Evolutionary conservation across 148 eudicot species (phyloP).

Genomic region (Euryodendron excelsum): DNA sequence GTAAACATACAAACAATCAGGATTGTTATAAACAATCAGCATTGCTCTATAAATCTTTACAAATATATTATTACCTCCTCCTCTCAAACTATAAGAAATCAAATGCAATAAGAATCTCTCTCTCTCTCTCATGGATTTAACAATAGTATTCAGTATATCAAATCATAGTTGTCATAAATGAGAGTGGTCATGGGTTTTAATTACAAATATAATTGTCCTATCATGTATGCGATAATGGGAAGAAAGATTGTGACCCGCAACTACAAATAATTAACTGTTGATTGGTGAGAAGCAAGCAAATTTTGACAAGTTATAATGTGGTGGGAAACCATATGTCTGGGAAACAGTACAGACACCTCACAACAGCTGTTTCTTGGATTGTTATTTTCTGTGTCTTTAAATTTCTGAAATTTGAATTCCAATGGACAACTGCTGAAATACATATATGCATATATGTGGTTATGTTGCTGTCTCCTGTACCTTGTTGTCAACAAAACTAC

Average conservation of each 20-base stretch:
- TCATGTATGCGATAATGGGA: background rate
- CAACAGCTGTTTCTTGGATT: slow-evolving; percentile 24
- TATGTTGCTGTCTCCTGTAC: too few species aligned
- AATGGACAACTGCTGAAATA: background rate
- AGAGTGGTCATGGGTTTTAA: background rate
- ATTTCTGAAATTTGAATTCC: background rate
- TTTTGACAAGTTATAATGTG: slow-evolving; percentile 13
- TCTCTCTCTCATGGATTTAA: background rate
- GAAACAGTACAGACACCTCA: slow-evolving; percentile 4
- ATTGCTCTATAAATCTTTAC: background rate
- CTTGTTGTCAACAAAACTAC: too few species aligned
- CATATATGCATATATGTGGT: too few species aligned
- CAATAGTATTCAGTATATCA: too few species aligned
- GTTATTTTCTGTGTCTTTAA: too few species aligned
- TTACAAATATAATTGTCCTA: background rate
- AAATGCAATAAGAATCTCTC: background rate
- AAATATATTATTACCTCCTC: background rate
- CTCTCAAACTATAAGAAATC: background rate
- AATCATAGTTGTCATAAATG: background rate
- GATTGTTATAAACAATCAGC: background rate
- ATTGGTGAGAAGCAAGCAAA: slow-evolving; percentile 19
- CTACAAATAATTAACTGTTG: slow-evolving; percentile 23
- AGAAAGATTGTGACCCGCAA: slow-evolving; percentile 4
- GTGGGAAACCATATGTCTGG: slow-evolving; percentile 22
- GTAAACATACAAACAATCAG: background rate